Base-by-base conservation (phyloP, 2,329 filamentous ascomycete genomes). In the Monilinia polystroma region DNA sequence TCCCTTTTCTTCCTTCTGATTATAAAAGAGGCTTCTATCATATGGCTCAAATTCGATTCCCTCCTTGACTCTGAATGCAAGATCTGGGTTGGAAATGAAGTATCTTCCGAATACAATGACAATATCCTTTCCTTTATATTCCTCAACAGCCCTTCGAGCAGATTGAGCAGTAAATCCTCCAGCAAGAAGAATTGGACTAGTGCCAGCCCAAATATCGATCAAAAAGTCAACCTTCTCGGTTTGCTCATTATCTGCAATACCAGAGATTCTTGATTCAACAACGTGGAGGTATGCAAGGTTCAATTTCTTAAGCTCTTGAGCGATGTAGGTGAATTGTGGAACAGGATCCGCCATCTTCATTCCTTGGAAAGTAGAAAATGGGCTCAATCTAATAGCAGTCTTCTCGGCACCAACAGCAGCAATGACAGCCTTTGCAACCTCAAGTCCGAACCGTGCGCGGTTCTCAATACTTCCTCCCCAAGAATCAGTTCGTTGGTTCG, bases 261-360 rank as follows among this genome's bases (percentile, higher is more conserved):
- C 75, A 4, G 56, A 20, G 10, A 75, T 69, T 35, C 74, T 58
- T 0, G 85, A 81, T 0, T 85, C 81, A 72, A 90, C 86, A 10
- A 90, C 78, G 73, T 90, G 87, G 2, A 89, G 74, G 72, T 87
- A 90, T 0, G 86, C 82, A 18, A 91, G 77, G 1, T 82, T 80
- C 1, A 87, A 74, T 35, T 78, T 75, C 64, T 81, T 82, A 14
- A 87, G 77, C 53, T 82, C 80, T 43, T 77, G 72, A 53, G 86
- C 80, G 10, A 90, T 73, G 71, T 90, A 80, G 0, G 78, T 78
- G 73, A 90, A 91, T 68, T 91, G 87, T 0, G 87, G 84, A 11
- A 85, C 73, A 0, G 87, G 87, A 55, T 91, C 81, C 0, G 76
- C 70, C 85, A 90, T 89, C 43, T 78, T 78, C 87, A 90, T 88